Percentiles rank a stretch among this genome's conserved stretches.
Conservation (phyloP, 805 yeast genomes). For the Blastobotrys terrestris region DNA sequence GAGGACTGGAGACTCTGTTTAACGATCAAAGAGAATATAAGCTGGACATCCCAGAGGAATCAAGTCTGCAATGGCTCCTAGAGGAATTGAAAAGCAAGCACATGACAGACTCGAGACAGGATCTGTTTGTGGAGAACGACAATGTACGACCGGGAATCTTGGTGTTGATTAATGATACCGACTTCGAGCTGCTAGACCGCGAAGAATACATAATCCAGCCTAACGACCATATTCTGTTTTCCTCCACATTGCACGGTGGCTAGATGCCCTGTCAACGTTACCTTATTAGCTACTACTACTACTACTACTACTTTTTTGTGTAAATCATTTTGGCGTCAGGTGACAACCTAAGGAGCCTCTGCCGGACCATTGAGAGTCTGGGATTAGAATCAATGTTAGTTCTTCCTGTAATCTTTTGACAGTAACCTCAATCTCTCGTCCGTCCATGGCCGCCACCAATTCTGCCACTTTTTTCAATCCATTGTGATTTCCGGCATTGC, state of each 20-base stretch:
- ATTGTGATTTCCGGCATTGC: constrained; percentile 52
- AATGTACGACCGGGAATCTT: constrained; percentile 87
- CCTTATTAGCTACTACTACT: too few species aligned
- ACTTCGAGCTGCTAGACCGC: constrained; percentile 94
- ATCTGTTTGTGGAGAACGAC: constrained; percentile 75
- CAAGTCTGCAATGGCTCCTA: constrained; percentile 46
- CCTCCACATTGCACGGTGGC: constrained; percentile 95
- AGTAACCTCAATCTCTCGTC: neutral
- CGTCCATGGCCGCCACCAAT: constrained; percentile 34
- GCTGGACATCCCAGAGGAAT: constrained; percentile 39
- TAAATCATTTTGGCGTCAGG: constrained; percentile 29
- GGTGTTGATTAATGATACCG: constrained; percentile 87
- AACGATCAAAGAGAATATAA: constrained; percentile 50
- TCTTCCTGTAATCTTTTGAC: neutral
- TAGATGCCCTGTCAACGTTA: constrained; percentile 28
- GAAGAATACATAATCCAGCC: constrained; percentile 70
- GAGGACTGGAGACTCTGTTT: constrained; percentile 82
- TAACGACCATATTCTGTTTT: constrained; percentile 77
- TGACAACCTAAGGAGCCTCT: constrained; percentile 66
- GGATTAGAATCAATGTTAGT: constrained; percentile 32
- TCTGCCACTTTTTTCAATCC: constrained; percentile 39
- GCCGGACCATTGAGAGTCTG: constrained; percentile 56
- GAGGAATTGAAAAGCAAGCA: constrained; percentile 42
- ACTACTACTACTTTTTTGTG: neutral
- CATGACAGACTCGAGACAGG: constrained; percentile 54